Conservation (phyloP, 2,329 filamentous ascomycete genomes). For the Coniochaeta sp. region DNA sequence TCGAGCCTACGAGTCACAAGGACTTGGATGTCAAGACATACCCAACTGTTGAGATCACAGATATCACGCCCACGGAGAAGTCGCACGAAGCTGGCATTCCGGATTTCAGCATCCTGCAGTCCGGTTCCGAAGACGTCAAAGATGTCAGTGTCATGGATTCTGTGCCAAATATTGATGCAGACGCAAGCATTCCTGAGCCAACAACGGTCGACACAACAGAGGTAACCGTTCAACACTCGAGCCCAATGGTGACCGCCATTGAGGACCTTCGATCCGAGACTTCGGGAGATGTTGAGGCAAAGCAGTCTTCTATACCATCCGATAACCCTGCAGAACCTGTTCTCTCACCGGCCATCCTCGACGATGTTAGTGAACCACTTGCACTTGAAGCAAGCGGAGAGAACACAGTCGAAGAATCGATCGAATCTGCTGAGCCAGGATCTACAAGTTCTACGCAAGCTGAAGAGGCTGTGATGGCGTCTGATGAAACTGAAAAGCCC, state of each 20-base stretch:
- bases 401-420: not conserved
- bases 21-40: not conserved
- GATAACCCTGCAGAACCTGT: conserved; percentile 1
- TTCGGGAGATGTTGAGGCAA: not conserved
- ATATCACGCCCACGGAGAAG: not conserved
- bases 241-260: not conserved
- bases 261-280: not conserved
- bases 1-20: not conserved
- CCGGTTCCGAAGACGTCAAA: not conserved
- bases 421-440: not conserved
- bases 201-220: not conserved
- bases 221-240: not conserved
- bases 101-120: not conserved
- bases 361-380: not conserved
- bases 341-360: not conserved
- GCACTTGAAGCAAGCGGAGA: not conserved
- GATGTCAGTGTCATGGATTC: not conserved
- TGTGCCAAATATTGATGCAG: not conserved
- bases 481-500: not conserved
- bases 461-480: not conserved
- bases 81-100: not conserved
- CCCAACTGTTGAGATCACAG: not conserved
- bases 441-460: not conserved
- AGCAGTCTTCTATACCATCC: not conserved
- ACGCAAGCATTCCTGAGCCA: not conserved